Conservation (phyloP, 805 yeast species). For the Lachancea cidri region DNA sequence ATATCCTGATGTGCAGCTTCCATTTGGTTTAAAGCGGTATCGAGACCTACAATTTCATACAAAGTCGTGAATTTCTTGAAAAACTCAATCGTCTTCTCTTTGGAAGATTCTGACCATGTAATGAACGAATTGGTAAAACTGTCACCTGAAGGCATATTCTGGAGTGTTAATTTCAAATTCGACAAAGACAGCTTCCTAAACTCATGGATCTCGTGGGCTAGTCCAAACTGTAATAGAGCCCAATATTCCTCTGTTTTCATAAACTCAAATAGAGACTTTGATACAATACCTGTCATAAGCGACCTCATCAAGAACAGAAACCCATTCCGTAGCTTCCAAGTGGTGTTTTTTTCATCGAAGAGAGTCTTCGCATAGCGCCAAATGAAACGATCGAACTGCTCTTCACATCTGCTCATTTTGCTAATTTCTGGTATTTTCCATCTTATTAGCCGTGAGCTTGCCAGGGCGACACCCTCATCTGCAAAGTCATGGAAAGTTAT, state of each 20-base stretch:
- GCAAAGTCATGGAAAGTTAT: slow-evolving; percentile 19
- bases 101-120: slow-evolving; percentile 25
- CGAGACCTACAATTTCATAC: slow-evolving; percentile 76
- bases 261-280: slow-evolving; percentile 9
- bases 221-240: slow-evolving; percentile 50
- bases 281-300: slow-evolving; percentile 30
- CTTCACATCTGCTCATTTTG: slow-evolving; percentile 12
- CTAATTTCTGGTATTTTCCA: slow-evolving; percentile 47
- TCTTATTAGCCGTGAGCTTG: slow-evolving; percentile 33
- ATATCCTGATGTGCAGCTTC: slow-evolving; percentile 70
- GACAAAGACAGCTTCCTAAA: slow-evolving; percentile 64
- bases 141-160: slow-evolving; percentile 31
- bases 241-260: slow-evolving; percentile 42
- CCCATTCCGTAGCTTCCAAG: slow-evolving; percentile 38
- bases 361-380: slow-evolving; percentile 45
- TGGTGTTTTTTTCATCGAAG: slow-evolving; percentile 23
- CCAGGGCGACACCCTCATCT: slow-evolving; percentile 13
- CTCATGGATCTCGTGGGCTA: slow-evolving; percentile 55
- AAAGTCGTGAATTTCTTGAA: slow-evolving; percentile 75
- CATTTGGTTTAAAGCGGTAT: slow-evolving; percentile 81
- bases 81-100: slow-evolving; percentile 33
- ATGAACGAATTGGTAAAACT: slow-evolving; percentile 11
- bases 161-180: slow-evolving; percentile 56
- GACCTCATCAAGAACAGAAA: slow-evolving; percentile 54
- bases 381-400: slow-evolving; percentile 26